A percentile compares a stretch with the other conserved stretches of the same genome.
These are phyloP conservation scores for Colletotrichum sansevieriae DNA, from an alignment of 2,329 filamentous ascomycete genomes.

Conservation along the genomic window DNA sequence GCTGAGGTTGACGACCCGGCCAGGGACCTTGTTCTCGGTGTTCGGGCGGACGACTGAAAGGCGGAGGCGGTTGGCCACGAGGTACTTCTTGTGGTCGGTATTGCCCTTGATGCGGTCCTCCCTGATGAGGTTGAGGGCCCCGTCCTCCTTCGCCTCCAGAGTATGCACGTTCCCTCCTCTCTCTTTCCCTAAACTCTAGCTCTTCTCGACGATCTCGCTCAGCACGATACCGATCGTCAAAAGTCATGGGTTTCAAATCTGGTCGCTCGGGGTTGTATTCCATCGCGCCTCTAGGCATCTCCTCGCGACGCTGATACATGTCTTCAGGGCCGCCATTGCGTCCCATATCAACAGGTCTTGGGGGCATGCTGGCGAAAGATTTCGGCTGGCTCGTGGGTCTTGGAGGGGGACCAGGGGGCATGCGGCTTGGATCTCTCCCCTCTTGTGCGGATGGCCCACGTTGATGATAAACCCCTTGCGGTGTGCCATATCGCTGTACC, in stretches of 20 bases:
- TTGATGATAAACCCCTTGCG: constrained; percentile 64
- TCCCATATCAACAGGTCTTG: constrained; percentile 62
- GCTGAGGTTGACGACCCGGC: constrained; percentile 51
- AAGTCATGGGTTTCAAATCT: constrained; percentile 57
- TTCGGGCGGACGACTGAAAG: constrained; percentile 60
- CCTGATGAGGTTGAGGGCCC: constrained; percentile 59
- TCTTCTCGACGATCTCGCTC: constrained; percentile 63
- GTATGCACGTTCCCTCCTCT: constrained; percentile 61
- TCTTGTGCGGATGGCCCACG: constrained; percentile 65
- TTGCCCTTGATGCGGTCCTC: constrained; percentile 41
- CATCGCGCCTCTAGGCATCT: constrained; percentile 51
- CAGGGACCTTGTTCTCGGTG: constrained; percentile 51
- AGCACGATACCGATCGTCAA: constrained; percentile 67
- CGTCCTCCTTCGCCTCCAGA: constrained; percentile 62
- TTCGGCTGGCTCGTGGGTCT: constrained; percentile 67
- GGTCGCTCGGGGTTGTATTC: constrained; percentile 69
- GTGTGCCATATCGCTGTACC: constrained; percentile 69
- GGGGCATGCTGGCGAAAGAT: constrained; percentile 58
- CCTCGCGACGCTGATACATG: constrained; percentile 64
- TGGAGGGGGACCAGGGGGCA: constrained; percentile 54
- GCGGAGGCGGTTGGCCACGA: constrained; percentile 51
- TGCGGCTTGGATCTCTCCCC: constrained; percentile 54
- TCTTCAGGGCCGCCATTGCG: constrained; percentile 56
- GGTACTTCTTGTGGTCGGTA: constrained; percentile 57
- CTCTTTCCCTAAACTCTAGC: constrained; percentile 58